Percentiles rank a stretch among this genome's conserved stretches.
Evolutionary conservation across 345 rosid genomes (phyloP).

Genomic region (Salix purpurea): DNA sequence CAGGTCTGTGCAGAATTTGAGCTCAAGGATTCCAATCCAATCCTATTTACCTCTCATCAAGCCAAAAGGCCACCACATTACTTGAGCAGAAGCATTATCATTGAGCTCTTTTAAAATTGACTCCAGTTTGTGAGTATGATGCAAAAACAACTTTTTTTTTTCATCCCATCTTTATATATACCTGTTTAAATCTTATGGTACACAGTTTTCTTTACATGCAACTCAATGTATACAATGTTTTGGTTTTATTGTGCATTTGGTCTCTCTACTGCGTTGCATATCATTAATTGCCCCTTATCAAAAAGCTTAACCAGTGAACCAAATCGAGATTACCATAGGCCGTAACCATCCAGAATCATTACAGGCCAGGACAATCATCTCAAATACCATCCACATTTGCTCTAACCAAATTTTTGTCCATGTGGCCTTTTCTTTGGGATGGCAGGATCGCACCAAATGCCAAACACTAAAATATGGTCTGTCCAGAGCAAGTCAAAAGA

Average conservation of each 20-base stretch:
- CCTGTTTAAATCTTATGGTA: not conserved
- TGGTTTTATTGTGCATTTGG: not conserved
- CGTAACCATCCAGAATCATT: no score
- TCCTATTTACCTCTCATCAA: not conserved
- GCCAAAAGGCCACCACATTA: not conserved
- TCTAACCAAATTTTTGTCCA: no score
- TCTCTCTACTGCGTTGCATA: no score
- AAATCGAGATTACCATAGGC: no score
- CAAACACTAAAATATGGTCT: no score
- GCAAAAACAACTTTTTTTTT: not conserved
- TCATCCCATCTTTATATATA: not conserved
- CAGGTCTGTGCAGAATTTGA: not conserved
- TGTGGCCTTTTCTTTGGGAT: no score
- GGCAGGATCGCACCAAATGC: no score
- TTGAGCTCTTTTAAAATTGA: not conserved
- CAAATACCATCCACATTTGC: no score
- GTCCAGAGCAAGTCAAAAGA: no score
- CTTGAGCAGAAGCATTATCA: not conserved
- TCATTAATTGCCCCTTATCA: no score
- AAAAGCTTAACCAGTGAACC: no score
- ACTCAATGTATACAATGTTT: not conserved
- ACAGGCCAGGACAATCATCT: no score
- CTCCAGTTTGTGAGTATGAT: not conserved
- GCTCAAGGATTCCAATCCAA: not conserved
- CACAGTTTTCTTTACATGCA: not conserved